Evolutionary conservation across 1,284 basidiomycete species (phyloP), one percentile per base, ranked within the genome.

Genomic region (Volvariella volvacea): DNA sequence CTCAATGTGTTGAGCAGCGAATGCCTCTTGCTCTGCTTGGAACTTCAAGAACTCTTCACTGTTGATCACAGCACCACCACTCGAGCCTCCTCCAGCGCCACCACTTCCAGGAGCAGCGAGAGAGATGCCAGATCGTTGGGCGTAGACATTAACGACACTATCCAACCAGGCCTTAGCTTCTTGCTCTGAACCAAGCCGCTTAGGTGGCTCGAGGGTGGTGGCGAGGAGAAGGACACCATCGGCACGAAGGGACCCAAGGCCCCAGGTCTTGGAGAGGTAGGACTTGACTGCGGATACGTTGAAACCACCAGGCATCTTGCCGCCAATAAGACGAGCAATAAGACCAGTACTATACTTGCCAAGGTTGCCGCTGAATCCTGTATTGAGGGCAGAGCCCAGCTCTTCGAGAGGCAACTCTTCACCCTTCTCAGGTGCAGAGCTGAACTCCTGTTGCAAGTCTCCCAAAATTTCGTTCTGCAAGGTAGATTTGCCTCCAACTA

Each of bases 231-330:
- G 78, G n/a, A 93, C 91, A 30, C 80, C 87, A 53, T 99, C 95
- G 12, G 88, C 81, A 47, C 95, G 90, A 32, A 79, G 76, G 7
- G 94, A 71, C 20, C 95, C 96, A 15, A 99, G 72, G 49, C 95
- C 95, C 94, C 93, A 97, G 28, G 78, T 78, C 73, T 96, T 97
- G 39, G 81, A 78, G 37, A 98, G 76, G 62, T 98, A 78, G 3
- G 79, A 67, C 67, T 96, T 95, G 64, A 94, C 91, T n/a, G 90
- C 79, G 3, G 94, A 91, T 20, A 89, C 74, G 62, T 97, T 97
- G 80, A 99, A 99, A 22, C 95, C 95, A 68, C 96, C 96, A 32
- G 96, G 96, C 88, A 99, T 94, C 71, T 99, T 99, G 48, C 85
- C 83, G 47, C 92, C 91, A 45, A 98, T 76, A 60, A 98, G 77